These are phyloP conservation scores for Mrakia gelida DNA, from an alignment of 768 basidiomycete species.

Conservation along the genomic window DNA sequence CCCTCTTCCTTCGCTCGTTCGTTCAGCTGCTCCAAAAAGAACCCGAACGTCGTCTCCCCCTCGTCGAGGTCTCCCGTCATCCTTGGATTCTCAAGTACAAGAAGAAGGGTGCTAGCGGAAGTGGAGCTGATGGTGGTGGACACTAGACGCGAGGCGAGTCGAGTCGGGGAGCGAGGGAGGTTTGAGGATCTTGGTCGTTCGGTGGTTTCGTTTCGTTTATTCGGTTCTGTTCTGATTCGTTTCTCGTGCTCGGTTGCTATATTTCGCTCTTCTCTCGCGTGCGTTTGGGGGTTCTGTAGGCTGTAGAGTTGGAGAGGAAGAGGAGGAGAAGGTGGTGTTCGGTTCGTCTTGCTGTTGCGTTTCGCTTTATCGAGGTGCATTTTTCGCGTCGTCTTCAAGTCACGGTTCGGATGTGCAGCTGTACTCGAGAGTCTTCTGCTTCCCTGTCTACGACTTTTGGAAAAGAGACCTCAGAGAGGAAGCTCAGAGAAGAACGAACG, in stretches of 20 bases:
- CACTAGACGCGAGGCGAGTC: not conserved
- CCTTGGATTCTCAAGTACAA: constrained; percentile 67
- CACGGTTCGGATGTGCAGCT: too few relatives aligned
- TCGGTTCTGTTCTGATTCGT: too few relatives aligned
- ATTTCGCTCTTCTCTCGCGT: not conserved
- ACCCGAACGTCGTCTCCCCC: constrained; percentile 68
- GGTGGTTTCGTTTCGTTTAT: too few relatives aligned
- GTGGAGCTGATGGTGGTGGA: not conserved
- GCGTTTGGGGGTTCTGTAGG: not conserved
- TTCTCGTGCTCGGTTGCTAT: too few relatives aligned
- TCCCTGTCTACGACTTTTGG: too few relatives aligned
- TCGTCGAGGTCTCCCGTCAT: constrained; percentile 69
- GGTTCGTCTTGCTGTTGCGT: not conserved
- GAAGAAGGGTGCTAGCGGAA: constrained; percentile 31
- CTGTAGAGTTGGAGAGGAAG: not conserved
- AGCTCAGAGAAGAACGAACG: too few relatives aligned
- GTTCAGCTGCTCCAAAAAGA: constrained; percentile 72
- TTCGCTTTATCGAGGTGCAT: too few relatives aligned
- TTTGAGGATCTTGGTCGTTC: not conserved
- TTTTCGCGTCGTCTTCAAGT: too few relatives aligned
- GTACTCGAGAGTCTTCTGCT: too few relatives aligned
- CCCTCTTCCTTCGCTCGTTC: not conserved
- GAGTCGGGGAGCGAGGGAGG: not conserved
- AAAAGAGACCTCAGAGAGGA: too few relatives aligned
- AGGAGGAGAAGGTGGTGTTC: not conserved